Percentiles rank a stretch among this genome's conserved stretches.
Evolutionary conservation across 1,139 yeast genomes (phyloP).

Genomic region (Sugiyamaella castrensis): DNA sequence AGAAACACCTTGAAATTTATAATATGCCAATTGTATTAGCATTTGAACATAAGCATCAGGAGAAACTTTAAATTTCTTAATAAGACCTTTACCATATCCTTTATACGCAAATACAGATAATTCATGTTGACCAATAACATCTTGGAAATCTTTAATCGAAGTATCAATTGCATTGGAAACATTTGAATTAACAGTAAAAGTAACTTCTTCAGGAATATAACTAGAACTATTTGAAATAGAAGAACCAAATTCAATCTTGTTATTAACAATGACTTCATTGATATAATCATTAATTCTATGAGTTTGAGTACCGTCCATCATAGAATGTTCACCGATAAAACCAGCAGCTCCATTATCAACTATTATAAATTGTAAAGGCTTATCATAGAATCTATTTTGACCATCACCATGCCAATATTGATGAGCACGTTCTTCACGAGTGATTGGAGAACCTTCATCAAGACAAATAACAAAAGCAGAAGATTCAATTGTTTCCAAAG

Average conservation of each 20-base stretch:
- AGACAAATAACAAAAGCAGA: constrained; percentile 79
- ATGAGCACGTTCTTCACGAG: constrained; percentile 81
- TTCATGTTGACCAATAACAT: constrained; percentile 43
- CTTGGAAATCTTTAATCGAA: constrained; percentile 57
- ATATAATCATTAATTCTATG: constrained; percentile 81
- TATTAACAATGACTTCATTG: constrained; percentile 52
- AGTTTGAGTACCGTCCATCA: constrained; percentile 98
- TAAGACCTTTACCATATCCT: constrained; percentile 56
- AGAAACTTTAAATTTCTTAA: constrained; percentile 70
- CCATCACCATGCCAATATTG: constrained; percentile 97
- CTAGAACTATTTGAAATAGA: constrained; percentile 32
- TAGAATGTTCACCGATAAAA: constrained; percentile 93
- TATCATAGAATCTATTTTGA: constrained; percentile 84
- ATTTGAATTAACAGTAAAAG: constrained; percentile 45
- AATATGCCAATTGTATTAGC: constrained; percentile 78
- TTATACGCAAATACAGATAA: constrained; percentile 43
- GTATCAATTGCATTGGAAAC: constrained; percentile 51
- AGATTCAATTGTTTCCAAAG: constrained; percentile 68
- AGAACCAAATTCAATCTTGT: constrained; percentile 41
- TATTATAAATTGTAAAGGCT: constrained; percentile 83
- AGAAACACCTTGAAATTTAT: constrained; percentile 72
- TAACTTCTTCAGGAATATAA: constrained; percentile 41
- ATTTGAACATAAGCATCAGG: constrained; percentile 81
- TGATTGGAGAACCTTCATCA: constrained; percentile 70
- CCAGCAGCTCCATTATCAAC: constrained; percentile 86